Percentiles rank a stretch among this genome's conserved stretches.
Evolutionary conservation across 2,329 filamentous ascomycete genomes (phyloP).

Genomic region (Pseudogymnoascus sp.): DNA sequence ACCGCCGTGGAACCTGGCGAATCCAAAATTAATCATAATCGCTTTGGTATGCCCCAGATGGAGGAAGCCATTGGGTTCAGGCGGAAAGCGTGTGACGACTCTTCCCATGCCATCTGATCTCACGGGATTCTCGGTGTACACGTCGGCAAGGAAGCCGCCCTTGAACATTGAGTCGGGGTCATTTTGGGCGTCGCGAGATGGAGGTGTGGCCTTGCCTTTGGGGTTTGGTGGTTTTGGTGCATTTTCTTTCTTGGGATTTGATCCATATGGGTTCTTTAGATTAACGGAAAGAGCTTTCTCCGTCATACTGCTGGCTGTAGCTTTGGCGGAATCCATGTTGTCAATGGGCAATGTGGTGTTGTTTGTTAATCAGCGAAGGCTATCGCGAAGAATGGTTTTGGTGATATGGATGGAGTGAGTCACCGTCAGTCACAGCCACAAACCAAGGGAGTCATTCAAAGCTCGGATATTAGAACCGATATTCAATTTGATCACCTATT

Average conservation of each 20-base stretch:
- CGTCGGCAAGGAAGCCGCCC: conserved; percentile 66
- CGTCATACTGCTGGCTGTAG: background rate
- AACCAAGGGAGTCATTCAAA: background rate
- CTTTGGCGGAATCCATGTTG: background rate
- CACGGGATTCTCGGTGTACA: conserved; percentile 62
- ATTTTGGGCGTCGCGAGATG: conserved; percentile 33
- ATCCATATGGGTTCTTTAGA: conserved; percentile 47
- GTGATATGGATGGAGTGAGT: background rate
- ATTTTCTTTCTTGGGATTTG: conserved; percentile 45
- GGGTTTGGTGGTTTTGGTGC: conserved; percentile 31
- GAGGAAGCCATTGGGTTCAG: conserved; percentile 87
- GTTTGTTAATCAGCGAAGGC: background rate
- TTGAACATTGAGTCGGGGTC: conserved; percentile 70
- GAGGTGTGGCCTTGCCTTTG: conserved; percentile 24
- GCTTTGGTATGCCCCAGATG: conserved; percentile 94
- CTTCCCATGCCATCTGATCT: conserved; percentile 36
- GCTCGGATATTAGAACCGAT: background rate
- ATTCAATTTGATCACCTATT: background rate
- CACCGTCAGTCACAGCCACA: background rate
- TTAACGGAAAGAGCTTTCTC: background rate
- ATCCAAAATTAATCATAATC: conserved; percentile 94
- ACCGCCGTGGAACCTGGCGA: conserved; percentile 69
- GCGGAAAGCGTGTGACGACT: conserved; percentile 69
- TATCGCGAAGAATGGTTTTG: background rate
- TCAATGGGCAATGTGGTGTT: background rate